Conservation (phyloP, 352 stramenopile species). For the Saprolegnia diclina region DNA sequence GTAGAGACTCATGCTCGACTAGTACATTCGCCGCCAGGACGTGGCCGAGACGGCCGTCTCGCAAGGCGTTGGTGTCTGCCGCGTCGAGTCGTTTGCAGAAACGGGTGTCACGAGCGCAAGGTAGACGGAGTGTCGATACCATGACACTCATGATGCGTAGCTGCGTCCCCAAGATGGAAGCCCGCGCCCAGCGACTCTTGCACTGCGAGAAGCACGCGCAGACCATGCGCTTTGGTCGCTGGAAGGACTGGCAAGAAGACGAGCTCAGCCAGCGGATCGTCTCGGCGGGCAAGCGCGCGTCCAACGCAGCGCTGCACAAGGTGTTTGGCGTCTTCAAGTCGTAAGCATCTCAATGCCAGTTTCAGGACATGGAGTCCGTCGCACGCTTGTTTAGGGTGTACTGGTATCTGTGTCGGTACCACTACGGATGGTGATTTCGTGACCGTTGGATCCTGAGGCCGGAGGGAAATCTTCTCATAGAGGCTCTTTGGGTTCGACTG, state of each 20-base stretch:
- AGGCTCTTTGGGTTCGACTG: too few species aligned
- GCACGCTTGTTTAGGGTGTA: neutral
- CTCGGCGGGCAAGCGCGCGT: conserved; percentile 53
- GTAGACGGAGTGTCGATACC: neutral
- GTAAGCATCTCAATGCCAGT: neutral
- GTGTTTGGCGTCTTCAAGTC: conserved; percentile 13
- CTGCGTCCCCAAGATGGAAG: neutral
- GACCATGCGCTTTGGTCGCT: conserved; percentile 76
- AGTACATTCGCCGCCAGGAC: neutral
- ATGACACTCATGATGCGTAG: neutral
- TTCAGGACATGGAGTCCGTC: neutral
- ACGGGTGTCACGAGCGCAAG: neutral
- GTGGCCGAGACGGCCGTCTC: conserved; percentile 14
- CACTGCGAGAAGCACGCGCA: conserved; percentile 56
- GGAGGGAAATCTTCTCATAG: too few species aligned
- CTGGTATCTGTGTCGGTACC: neutral
- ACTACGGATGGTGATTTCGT: too few species aligned
- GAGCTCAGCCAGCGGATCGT: conserved; percentile 54
- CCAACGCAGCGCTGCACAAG: conserved; percentile 1
- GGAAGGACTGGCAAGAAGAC: conserved; percentile 70
- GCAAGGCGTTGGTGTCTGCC: conserved; percentile 10
- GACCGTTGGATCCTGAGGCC: too few species aligned
- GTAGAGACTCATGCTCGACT: neutral
- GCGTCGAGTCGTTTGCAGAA: neutral
- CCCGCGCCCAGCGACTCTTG: conserved; percentile 31